Conservation (phyloP, 2,329 filamentous ascomycete genomes). For the Colletotrichum gloeosporioides region DNA sequence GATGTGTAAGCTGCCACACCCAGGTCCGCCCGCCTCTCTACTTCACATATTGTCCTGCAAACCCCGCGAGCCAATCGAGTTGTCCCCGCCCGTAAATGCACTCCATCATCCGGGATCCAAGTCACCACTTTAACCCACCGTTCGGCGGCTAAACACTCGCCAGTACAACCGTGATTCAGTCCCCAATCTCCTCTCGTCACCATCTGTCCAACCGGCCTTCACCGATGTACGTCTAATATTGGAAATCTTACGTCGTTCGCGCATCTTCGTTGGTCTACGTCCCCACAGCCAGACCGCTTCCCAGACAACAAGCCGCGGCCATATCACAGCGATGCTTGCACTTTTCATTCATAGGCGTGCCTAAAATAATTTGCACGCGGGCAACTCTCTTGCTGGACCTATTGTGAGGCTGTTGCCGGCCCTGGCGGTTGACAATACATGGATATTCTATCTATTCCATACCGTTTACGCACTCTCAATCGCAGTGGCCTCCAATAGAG, state of each 20-base stretch:
- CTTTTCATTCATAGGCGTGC: not conserved
- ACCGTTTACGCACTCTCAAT: not conserved
- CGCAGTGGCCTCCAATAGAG: not conserved
- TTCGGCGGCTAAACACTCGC: not conserved
- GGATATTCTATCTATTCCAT: not conserved
- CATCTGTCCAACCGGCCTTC: too few relatives aligned
- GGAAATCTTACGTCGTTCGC: not conserved
- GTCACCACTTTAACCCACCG: not conserved
- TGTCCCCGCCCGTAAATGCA: not conserved
- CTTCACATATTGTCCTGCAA: not conserved
- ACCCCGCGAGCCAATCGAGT: not conserved
- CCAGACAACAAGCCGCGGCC: not conserved
- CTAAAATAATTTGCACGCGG: not conserved
- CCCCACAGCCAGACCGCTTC: not conserved
- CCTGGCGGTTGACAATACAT: not conserved
- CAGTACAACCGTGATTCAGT: not conserved
- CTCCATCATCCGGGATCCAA: not conserved
- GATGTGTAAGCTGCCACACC: not conserved
- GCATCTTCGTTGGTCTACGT: not conserved
- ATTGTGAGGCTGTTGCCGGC: not conserved
- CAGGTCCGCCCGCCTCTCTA: not conserved
- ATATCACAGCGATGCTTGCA: not conserved
- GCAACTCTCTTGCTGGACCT: not conserved
- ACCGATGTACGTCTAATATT: not conserved
- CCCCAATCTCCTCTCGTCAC: not conserved